A percentile compares a stretch with the other conserved stretches of the same genome.
These are phyloP conservation scores for Heterobasidion annosum DNA, from an alignment of 1,284 basidiomycete genomes.

Conservation along the genomic window DNA sequence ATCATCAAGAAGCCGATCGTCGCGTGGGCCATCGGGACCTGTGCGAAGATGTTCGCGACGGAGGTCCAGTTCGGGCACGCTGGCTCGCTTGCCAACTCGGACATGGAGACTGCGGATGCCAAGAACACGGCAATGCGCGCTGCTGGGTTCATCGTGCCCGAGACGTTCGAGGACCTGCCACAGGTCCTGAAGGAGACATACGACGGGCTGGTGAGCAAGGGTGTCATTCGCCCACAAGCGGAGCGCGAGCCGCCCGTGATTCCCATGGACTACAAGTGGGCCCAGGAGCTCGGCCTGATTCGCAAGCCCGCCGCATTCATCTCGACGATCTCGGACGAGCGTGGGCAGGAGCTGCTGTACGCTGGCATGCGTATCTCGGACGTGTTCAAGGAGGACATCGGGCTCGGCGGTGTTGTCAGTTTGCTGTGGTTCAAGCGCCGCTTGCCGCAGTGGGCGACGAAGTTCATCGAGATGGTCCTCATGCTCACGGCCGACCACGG, in stretches of 20 bases:
- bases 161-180: constrained; percentile 96
- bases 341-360: constrained; percentile 97
- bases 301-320: constrained; percentile 99
- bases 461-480: constrained; percentile 99
- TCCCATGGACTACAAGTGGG: constrained; percentile 99
- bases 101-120: constrained; percentile 93
- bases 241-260: constrained; percentile 93
- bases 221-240: constrained; percentile 62
- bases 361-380: constrained; percentile 99
- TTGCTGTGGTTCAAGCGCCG: constrained; percentile 98
- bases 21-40: constrained; percentile 99
- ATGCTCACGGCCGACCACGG: constrained; percentile 99
- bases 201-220: constrained; percentile 69
- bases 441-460: constrained; percentile 77
- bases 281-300: constrained; percentile 95
- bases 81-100: constrained; percentile 96
- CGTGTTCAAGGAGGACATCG: constrained; percentile 97
- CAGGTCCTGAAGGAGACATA: constrained; percentile 80
- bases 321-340: constrained; percentile 99
- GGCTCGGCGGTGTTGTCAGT: constrained; percentile 93
- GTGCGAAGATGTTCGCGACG: constrained; percentile 99
- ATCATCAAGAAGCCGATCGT: constrained; percentile 97
- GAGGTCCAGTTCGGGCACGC: constrained; percentile 99
- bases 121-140: constrained; percentile 96
- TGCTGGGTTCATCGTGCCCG: constrained; percentile 94